Percentiles rank a stretch among this genome's conserved stretches.
These are phyloP conservation scores for Cryomyces minteri DNA, from an alignment of 495 filamentous ascomycete species.

Conservation along the genomic window DNA sequence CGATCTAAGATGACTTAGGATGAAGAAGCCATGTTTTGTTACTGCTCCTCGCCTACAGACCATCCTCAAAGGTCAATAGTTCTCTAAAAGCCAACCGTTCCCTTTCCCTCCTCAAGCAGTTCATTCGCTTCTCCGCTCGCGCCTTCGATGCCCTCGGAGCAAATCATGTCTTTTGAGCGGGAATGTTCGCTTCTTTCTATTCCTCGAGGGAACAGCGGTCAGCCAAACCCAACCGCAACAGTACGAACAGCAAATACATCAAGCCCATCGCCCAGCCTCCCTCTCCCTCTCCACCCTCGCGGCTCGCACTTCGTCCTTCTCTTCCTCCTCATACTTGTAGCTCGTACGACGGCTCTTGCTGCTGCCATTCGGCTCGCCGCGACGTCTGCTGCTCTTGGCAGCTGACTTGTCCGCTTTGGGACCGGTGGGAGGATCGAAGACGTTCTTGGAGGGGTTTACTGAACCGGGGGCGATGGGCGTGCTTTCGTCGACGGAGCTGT, in stretches of 20 bases:
- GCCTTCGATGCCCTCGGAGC: too few species aligned
- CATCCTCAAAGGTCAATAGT: too few species aligned
- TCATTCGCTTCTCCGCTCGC: too few species aligned
- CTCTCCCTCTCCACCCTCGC: slow-evolving; percentile 29
- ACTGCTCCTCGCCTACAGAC: too few species aligned
- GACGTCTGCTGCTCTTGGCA: not conserved
- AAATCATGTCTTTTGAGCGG: too few species aligned
- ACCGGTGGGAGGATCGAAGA: slow-evolving; percentile 4
- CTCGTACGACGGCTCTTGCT: slow-evolving; percentile 30
- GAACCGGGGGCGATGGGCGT: not conserved
- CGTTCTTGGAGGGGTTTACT: not conserved
- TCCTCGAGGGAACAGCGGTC: too few species aligned
- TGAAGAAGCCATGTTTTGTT: too few species aligned
- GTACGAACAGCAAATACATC: not conserved
- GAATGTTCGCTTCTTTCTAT: too few species aligned
- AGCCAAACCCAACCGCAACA: too few species aligned
- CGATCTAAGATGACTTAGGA: too few species aligned
- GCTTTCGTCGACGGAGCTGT: not conserved
- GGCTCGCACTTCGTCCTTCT: slow-evolving; percentile 24
- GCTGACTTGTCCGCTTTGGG: not conserved
- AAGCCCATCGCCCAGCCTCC: slow-evolving; percentile 22
- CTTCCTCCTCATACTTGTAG: slow-evolving; percentile 43
- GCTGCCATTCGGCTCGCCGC: slow-evolving; percentile 26
- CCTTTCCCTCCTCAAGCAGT: too few species aligned
- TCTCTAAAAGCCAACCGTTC: too few species aligned